These are phyloP conservation scores for Cladosporium austrohemisphaericum DNA, from an alignment of 2,329 filamentous ascomycete genomes.

Conservation along the genomic window DNA sequence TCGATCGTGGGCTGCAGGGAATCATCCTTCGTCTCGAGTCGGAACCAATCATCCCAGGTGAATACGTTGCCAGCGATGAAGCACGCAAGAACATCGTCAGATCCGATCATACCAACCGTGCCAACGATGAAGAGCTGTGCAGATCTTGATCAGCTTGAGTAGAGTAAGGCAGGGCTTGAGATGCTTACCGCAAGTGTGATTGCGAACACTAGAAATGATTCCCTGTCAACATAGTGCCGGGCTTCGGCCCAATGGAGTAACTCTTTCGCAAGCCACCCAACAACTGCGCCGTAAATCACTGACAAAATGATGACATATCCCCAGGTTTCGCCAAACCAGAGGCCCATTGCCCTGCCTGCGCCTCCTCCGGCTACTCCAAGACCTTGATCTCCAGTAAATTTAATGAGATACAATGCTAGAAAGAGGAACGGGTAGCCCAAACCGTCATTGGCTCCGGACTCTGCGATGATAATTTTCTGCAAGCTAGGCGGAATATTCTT, in stretches of 20 bases:
- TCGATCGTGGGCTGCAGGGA: conserved; percentile 92
- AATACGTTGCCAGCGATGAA: conserved; percentile 90
- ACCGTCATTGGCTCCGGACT: conserved; percentile 86
- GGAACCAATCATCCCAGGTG: conserved; percentile 93
- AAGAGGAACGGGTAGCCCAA: conserved; percentile 87
- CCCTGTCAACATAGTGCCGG: conserved; percentile 75
- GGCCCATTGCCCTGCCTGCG: conserved; percentile 62
- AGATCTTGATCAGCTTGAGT: neutral
- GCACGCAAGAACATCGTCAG: conserved; percentile 84
- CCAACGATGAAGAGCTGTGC: conserved; percentile 76
- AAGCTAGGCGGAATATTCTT: conserved; percentile 79
- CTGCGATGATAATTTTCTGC: conserved; percentile 63
- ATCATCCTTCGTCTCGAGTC: conserved; percentile 81
- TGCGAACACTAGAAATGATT: conserved; percentile 84
- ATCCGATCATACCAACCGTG: conserved; percentile 81
- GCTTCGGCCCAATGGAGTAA: conserved; percentile 81
- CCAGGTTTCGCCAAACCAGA: conserved; percentile 86
- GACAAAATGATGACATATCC: conserved; percentile 78
- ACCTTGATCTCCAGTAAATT: conserved; percentile 63
- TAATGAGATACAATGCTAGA: conserved; percentile 76
- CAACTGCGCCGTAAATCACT: conserved; percentile 68
- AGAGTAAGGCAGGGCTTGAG: neutral
- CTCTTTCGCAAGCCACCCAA: conserved; percentile 79
- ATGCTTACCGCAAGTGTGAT: conserved; percentile 69
- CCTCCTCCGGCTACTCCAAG: conserved; percentile 57